These are phyloP conservation scores for Allium fistulosum DNA, from an alignment of 106 monocot genomes.

Conservation along the genomic window DNA sequence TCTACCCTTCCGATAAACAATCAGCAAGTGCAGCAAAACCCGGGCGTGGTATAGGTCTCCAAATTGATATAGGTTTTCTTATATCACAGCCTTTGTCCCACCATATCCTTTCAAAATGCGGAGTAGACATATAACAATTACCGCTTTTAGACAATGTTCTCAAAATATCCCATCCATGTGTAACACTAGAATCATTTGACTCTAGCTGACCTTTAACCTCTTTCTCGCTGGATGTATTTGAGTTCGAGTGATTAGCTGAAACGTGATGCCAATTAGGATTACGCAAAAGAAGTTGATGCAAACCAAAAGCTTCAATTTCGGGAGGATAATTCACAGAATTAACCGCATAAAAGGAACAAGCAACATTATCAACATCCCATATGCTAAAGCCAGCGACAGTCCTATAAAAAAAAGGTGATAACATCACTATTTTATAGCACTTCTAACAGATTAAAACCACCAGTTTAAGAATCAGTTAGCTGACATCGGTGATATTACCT, in stretches of 20 bases:
- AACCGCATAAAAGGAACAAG: slow-evolving; percentile 70
- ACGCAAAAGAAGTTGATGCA: slow-evolving; percentile 73
- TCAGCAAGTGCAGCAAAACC: slow-evolving; percentile 85
- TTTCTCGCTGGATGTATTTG: slow-evolving; percentile 15
- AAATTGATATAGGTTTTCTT: slow-evolving; percentile 71
- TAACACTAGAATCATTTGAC: slow-evolving; percentile 11
- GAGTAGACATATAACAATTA: slow-evolving; percentile 59
- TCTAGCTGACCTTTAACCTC: slow-evolving; percentile 12
- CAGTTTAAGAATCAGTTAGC: background rate
- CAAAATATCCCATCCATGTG: slow-evolving; percentile 76
- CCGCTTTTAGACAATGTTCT: slow-evolving; percentile 57
- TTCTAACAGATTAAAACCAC: background rate
- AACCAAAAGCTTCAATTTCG: slow-evolving; percentile 33
- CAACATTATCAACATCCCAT: slow-evolving; percentile 82
- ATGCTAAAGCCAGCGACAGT: slow-evolving; percentile 63
- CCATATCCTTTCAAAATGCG: slow-evolving; percentile 98
- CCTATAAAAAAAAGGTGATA: slow-evolving; percentile 19
- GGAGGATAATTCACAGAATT: slow-evolving; percentile 48
- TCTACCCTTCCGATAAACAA: slow-evolving; percentile 84
- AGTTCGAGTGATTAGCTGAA: slow-evolving; percentile 11
- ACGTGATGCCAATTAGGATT: slow-evolving; percentile 28
- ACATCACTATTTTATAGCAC: background rate
- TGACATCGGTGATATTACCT: slow-evolving; percentile 21
- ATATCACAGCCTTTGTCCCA: slow-evolving; percentile 84
- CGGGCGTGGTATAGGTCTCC: slow-evolving; percentile 62